Percentiles rank a stretch among this genome's conserved stretches.
Evolutionary conservation across 306 rosid genomes (phyloP).

Genomic region (Begonia peltatifolia): DNA sequence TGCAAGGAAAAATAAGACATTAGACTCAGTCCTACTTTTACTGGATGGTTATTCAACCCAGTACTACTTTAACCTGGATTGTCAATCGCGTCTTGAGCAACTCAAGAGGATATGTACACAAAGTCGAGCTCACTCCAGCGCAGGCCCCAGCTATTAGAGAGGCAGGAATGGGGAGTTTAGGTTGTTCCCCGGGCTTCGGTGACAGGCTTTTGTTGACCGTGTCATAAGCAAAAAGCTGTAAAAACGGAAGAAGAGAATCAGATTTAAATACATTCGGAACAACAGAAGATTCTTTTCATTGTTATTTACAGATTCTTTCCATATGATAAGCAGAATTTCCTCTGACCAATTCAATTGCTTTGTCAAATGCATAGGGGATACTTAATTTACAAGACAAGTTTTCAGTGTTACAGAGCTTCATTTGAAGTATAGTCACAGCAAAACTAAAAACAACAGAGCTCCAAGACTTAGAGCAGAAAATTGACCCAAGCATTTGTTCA

Average conservation of each 20-base stretch:
- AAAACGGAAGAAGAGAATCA: background rate
- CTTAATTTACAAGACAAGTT: too few species aligned
- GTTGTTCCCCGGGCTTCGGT: slow-evolving; percentile 39
- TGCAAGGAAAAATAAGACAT: slow-evolving; percentile 12
- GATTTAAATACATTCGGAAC: too few species aligned
- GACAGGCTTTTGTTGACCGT: slow-evolving; percentile 46
- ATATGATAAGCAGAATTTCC: too few species aligned
- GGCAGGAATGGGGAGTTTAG: slow-evolving; percentile 35
- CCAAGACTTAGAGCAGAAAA: too few species aligned
- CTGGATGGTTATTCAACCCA: background rate
- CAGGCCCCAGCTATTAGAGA: slow-evolving; percentile 63
- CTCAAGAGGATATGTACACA: slow-evolving; percentile 67
- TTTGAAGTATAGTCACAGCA: too few species aligned
- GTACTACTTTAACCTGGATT: slow-evolving; percentile 27
- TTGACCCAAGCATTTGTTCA: too few species aligned
- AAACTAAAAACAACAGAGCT: too few species aligned
- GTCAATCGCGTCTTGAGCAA: slow-evolving; percentile 62
- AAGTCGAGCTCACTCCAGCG: slow-evolving; percentile 70
- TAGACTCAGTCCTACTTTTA: background rate
- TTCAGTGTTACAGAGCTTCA: too few species aligned
- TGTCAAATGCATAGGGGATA: too few species aligned
- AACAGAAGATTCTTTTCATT: too few species aligned
- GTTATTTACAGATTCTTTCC: too few species aligned
- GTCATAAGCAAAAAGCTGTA: slow-evolving; percentile 64
- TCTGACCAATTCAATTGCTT: too few species aligned